Evolutionary conservation across 2,329 filamentous ascomycete genomes (phyloP), one percentile per base, ranked within the genome.

Genomic region (Penicillium sp.): DNA sequence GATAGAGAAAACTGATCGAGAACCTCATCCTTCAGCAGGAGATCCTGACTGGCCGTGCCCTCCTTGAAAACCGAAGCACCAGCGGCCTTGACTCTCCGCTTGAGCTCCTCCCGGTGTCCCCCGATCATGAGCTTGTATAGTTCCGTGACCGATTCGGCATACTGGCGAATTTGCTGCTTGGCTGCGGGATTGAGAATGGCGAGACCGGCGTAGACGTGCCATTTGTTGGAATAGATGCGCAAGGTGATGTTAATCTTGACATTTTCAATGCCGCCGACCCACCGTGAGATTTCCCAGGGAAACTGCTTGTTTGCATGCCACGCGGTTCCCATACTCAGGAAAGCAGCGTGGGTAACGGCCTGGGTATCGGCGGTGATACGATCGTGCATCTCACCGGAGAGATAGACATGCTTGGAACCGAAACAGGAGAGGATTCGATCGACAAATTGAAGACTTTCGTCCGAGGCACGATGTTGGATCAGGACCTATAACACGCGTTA

Each of bases 181-280:
- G 93, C 93, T 48, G 89, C 86, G 0, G 93, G 93, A 67, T 98
- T 98, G 48, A 98, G 79, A 63, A 98, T 98, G 9, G 94, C 93
- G 7, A 98, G 84, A 0, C 93, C 93, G 16, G 93, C 93, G 69
- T 98, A 98, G 47, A 98, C 93, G 74, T 98, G 94, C 94, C 94
- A 98, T 70, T 97, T 98, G 70, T 96, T 95, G 50, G 86, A 85
- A 74, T 97, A 98, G 72, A 98, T 97, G 59, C 93, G 89, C 56
- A 98, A 76, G 58, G 89, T 97, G 58, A 97, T 84, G 73, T 98
- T 98, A 74, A 97, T 95, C 74, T 98, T 98, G 61, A 97, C 91
- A 68, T 98, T 98, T 70, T 98, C 93, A 62, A 98, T 95, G 42
- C 93, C 94, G 48, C 93, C 93, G 3, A 96, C 82, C 69, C 97